Base-by-base conservation (phyloP, 1,284 basidiomycete genomes). In the Ceratobasidium sp. region DNA sequence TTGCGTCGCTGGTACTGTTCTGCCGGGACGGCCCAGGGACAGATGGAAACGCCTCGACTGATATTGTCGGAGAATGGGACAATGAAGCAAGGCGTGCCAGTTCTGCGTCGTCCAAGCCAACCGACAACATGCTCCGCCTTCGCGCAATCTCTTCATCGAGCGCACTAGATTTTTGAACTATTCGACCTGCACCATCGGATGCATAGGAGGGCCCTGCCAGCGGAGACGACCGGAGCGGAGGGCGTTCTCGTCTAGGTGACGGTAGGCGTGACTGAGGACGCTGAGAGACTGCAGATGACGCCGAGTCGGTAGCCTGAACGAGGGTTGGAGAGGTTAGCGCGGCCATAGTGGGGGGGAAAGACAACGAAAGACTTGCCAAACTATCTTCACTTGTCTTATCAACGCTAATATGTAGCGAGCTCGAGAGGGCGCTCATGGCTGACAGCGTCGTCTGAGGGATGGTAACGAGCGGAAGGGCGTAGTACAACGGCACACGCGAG, bases 121-220 rank as follows among this genome's bases (percentile, higher is more conserved):
- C 56, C 5, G 23, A 44, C 23, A 75, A 28, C 26, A 51, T 23
- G 23, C 60, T 64, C 18, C 63, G 63, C 6, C 73, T 40, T 28
- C 73, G 40, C 23, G 61, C 63, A 33, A 77, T 66, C 23, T 77
- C 73, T 15, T 77, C 51, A 13, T 56, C 73, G 51, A 77, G 73
- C 33, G 63, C 73, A 40, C 73, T 77, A 9, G 49, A 18, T 15
- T 67, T 63, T 67, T 77, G 33, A 10, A 77, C 53, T 1, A 77
- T 51, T 9, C 64, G 53, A 10, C 73, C 73, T 26, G 26, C 63
- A 3, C 51, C 53, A 15, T 77, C 73, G 12, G 73, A 53, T 13
- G 73, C 63, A 40, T 67, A 77, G 23, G 73, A 77, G 3, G 51
- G 63, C 12, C 73, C 73, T 9, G 73, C 73, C 15, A 77, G 73